phyloP scores from a whole-genome alignment of 202 grass and related monocot species.

The Setaria italica region DNA sequence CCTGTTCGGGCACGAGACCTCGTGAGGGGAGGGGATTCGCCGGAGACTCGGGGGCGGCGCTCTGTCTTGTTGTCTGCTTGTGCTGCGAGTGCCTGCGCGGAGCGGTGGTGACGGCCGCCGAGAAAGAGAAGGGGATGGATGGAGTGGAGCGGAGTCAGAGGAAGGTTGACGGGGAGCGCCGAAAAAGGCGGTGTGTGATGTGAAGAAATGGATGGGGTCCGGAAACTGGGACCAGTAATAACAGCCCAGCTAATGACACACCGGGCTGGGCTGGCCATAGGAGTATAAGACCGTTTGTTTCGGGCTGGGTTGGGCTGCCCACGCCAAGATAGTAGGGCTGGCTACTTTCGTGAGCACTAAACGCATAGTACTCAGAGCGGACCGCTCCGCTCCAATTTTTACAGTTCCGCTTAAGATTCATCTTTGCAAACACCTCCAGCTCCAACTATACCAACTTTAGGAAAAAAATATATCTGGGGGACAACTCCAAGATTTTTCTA shows the following conservation, averaged over 20 bases:
- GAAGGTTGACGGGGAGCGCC: conserved; percentile 17
- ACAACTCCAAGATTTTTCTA: too few relatives aligned
- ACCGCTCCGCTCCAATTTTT: too few relatives aligned
- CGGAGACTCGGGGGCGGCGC: not conserved
- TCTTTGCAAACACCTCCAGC: too few relatives aligned
- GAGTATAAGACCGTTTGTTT: too few relatives aligned
- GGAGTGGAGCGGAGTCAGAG: not conserved
- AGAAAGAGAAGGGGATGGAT: not conserved
- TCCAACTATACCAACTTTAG: too few relatives aligned
- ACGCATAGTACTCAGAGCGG: too few relatives aligned
- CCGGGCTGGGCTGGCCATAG: not conserved
- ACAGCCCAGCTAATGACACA: not conserved
- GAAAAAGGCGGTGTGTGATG: conserved; percentile 19
- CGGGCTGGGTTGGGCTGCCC: too few relatives aligned
- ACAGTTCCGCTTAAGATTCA: too few relatives aligned
- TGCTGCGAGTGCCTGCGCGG: conserved; percentile 25
- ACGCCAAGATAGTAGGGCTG: too few relatives aligned
- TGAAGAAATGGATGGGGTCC: not conserved
- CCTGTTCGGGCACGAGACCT: not conserved
- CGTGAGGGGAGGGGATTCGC: not conserved
- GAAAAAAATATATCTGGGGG: too few relatives aligned
- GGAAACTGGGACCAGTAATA: not conserved
- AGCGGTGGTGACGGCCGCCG: conserved; percentile 26
- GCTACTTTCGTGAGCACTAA: too few relatives aligned
- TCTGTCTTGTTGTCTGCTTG: not conserved